phyloP scores from a whole-genome alignment of 345 rosid genomes.

The Zanthoxylum bungeanum region DNA sequence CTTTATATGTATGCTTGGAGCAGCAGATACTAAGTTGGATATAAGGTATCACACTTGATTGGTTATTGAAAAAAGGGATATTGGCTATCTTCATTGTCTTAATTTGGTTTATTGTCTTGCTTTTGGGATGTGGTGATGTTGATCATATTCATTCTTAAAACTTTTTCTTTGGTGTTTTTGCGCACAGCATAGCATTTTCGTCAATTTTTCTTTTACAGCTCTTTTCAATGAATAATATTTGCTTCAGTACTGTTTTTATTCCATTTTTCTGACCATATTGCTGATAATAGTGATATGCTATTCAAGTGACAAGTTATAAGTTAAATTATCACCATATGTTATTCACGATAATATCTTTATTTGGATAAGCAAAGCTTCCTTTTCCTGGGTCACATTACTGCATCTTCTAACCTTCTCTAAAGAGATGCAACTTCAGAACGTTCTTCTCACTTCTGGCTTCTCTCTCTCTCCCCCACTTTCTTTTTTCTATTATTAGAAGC shows the following conservation, averaged over 20 bases:
- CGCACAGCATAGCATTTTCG: not conserved
- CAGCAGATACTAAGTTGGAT: conserved; percentile 83
- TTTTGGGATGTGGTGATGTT: not conserved
- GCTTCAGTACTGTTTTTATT: not conserved
- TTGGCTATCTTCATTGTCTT: not conserved
- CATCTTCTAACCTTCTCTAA: not conserved
- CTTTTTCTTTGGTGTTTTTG: not conserved
- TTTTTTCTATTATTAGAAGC: conserved; percentile 12
- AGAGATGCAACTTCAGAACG: not conserved
- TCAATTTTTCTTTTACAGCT: not conserved
- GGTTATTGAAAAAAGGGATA: not conserved
- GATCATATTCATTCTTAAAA: not conserved
- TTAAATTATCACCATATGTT: not conserved
- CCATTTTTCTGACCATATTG: not conserved
- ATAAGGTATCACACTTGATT: conserved; percentile 48
- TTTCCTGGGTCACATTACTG: not conserved
- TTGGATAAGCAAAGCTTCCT: not conserved
- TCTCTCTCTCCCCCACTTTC: not conserved
- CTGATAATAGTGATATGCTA: not conserved
- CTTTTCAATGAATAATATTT: too few relatives aligned
- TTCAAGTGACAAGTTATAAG: not conserved
- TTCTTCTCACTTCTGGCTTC: not conserved
- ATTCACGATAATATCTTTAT: not conserved
- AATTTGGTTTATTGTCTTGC: not conserved
- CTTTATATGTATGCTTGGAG: conserved; percentile 86